A percentile compares a stretch with the other conserved stretches of the same genome.
phyloP scores from a whole-genome alignment of 2,329 filamentous ascomycete genomes.

The Xylaria sp. region DNA sequence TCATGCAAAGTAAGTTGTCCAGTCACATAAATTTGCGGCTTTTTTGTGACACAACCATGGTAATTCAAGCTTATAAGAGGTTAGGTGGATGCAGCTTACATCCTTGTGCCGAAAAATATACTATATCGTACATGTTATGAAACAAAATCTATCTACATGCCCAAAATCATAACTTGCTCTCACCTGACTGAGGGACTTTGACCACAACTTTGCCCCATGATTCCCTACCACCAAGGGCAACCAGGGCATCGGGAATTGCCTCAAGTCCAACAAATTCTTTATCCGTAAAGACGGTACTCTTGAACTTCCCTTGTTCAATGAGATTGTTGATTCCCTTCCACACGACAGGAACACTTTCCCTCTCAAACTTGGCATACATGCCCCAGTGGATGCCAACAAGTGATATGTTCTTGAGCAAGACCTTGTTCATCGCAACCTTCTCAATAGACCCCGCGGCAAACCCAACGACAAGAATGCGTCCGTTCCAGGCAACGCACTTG shows the following conservation, averaged over 20 bases:
- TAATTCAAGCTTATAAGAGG: not conserved
- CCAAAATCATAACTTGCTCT: constrained; percentile 63
- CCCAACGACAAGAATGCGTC: constrained; percentile 85
- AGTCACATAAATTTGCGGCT: not conserved
- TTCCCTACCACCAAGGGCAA: constrained; percentile 80
- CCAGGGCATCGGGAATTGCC: constrained; percentile 78
- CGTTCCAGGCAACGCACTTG: constrained; percentile 95
- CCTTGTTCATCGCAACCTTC: constrained; percentile 91
- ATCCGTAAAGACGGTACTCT: constrained; percentile 84
- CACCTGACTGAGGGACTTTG: constrained; percentile 76
- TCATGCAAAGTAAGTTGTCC: not conserved
- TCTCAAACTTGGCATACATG: constrained; percentile 79
- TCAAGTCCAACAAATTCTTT: constrained; percentile 86
- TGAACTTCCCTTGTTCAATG: constrained; percentile 81
- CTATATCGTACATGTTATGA: not conserved
- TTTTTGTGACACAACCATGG: not conserved
- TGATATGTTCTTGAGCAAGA: constrained; percentile 91
- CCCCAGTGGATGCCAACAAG: constrained; percentile 95
- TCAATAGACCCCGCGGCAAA: constrained; percentile 90
- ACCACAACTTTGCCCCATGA: constrained; percentile 98
- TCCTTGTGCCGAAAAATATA: not conserved
- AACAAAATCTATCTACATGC: constrained; percentile 10
- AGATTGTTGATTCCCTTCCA: constrained; percentile 86
- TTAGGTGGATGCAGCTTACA: not conserved
- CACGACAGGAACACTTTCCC: constrained; percentile 74